Conservation (phyloP, 306 rosid genomes). For the Gleditsia sinensis region DNA sequence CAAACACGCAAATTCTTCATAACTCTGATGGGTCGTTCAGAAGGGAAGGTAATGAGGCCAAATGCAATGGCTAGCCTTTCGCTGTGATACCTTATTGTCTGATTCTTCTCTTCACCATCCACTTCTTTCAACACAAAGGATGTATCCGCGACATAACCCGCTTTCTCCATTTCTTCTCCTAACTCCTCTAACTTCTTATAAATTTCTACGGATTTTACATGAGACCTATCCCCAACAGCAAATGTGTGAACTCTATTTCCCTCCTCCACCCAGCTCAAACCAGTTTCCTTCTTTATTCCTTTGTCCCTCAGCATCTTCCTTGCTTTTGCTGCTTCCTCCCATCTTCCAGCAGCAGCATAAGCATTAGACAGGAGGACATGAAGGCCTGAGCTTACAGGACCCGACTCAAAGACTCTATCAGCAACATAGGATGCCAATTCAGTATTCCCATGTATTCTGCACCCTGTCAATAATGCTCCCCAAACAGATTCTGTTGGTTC, state of each 20-base stretch:
- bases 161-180: constrained; percentile 69
- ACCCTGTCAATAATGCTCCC: constrained; percentile 89
- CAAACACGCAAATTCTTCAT: constrained; percentile 94
- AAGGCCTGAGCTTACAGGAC: constrained; percentile 62
- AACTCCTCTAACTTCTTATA: constrained; percentile 80
- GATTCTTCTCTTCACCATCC: constrained; percentile 69
- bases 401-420: constrained; percentile 58
- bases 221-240: constrained; percentile 69
- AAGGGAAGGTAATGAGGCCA: constrained; percentile 68
- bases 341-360: constrained; percentile 83
- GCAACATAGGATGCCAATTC: constrained; percentile 80
- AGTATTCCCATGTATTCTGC: constrained; percentile 72
- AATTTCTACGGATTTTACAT: constrained; percentile 58
- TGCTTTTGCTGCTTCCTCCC: constrained; percentile 84
- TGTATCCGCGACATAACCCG: constrained; percentile 90
- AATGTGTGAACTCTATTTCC: constrained; percentile 81
- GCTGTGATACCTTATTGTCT: constrained; percentile 72
- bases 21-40: constrained; percentile 72
- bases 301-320: constrained; percentile 70
- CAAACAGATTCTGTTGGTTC: constrained; percentile 77
- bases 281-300: constrained; percentile 82
- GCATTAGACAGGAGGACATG: constrained; percentile 77
- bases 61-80: constrained; percentile 89
- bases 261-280: constrained; percentile 92
- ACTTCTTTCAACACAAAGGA: constrained; percentile 78